Conservation (phyloP, 352 stramenopile species). For the Lagenidium sp. region DNA sequence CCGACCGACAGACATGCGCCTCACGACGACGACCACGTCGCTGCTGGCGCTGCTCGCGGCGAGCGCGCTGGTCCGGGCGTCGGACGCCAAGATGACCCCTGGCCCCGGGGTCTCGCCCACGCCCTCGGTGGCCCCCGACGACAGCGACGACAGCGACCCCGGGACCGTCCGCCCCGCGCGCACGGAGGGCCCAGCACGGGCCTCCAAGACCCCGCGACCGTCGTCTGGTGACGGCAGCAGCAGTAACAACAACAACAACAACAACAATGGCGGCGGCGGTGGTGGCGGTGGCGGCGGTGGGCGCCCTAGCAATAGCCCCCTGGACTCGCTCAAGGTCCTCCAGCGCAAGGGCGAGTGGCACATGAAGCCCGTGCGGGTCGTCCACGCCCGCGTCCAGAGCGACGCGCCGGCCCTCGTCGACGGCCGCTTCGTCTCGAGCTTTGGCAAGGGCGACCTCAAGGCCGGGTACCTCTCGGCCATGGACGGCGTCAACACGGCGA, state of each 20-base stretch:
- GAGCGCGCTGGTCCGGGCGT: too few relatives aligned
- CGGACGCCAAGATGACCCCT: too few relatives aligned
- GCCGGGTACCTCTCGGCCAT: constrained; percentile 43
- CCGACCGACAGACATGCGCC: too few relatives aligned
- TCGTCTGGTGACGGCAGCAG: too few relatives aligned
- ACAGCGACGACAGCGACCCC: not conserved
- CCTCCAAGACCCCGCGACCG: not conserved
- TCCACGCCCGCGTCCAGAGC: constrained; percentile 73
- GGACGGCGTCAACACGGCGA: constrained; percentile 21
- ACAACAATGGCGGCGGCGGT: not conserved
- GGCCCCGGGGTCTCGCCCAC: too few relatives aligned
- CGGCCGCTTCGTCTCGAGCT: constrained; percentile 57
- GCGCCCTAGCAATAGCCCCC: too few relatives aligned
- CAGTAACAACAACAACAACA: not conserved
- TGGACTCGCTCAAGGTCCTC: constrained; percentile 11
- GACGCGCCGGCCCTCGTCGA: constrained; percentile 56
- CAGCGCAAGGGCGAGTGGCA: constrained; percentile 37
- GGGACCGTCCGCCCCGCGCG: not conserved
- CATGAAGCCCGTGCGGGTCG: constrained; percentile 50
- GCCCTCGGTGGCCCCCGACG: not conserved
- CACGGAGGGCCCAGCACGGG: not conserved
- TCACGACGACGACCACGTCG: too few relatives aligned
- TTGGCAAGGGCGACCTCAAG: constrained; percentile 31
- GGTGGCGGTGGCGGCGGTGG: not conserved
- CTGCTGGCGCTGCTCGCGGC: too few relatives aligned